Base-by-base conservation (phyloP, 2,329 filamentous ascomycete genomes). In the Colletotrichum caudatum region DNA sequence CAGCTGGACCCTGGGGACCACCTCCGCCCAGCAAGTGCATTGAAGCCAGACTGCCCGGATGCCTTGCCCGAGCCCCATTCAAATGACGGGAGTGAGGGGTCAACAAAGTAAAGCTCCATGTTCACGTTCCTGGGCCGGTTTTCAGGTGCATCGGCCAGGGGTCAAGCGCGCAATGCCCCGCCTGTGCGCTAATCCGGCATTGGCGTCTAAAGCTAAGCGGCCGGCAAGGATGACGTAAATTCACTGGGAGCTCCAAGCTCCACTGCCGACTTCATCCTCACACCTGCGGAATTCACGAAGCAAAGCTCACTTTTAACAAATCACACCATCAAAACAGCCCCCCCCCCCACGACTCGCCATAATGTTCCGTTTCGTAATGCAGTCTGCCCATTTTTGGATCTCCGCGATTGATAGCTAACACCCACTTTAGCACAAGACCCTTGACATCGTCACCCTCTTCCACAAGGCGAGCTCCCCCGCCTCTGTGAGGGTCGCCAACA, bases 391-490 rank as follows among this genome's bases (percentile, higher is more conserved):
- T n/a, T 16, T n/a, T 6, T 26, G 41, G 51, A 41, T 29, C n/a
- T 2, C n/a, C n/a, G 5, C 26, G 26, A 60, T 64, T 64, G 58
- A 56, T 33, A 63, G 61, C 77, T 78, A 64, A 78, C 65, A 7
- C 33, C 37, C 50, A 26, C 39, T 46, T 37, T 78, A 94, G 92
- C 89, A 87, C 83, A 95, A 94, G 87, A 88, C 92, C 75, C 88
- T 93, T 82, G 95, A 98, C 85, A 93, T 97, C 76, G 90, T 98
- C 80, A 98, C 95, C 73, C 91, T 99, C 86, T 99, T 98, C 87
- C 95, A 98, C 88, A 93, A 93, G 82, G 89, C 95, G 69, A 88
- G 87, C 77, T 88, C 89, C 65, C 89, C 92, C 29, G 87, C 92
- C 74, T 98, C 95, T 4, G 85, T 89, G 62, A 90, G 92, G 72